phyloP scores from a whole-genome alignment of 495 filamentous ascomycete species.

The Trichoderma gamsii region DNA sequence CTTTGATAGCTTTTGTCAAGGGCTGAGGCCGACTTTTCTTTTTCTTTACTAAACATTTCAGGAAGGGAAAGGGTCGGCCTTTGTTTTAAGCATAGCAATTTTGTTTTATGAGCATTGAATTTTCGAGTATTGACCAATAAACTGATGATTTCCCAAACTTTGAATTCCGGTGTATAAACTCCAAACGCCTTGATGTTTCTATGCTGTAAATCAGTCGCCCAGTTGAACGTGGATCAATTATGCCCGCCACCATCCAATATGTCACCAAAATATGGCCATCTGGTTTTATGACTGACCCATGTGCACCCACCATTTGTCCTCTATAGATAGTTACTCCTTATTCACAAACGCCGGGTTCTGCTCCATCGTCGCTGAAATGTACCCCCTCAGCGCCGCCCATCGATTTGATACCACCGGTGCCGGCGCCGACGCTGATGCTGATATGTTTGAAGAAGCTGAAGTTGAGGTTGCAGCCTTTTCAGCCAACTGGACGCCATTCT shows the following conservation, averaged over 20 bases:
- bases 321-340: conserved; percentile 20
- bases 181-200: neutral
- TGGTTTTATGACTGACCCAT: neutral
- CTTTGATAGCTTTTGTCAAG: neutral
- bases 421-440: conserved; percentile 7
- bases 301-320: neutral
- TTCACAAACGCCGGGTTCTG: conserved; percentile 57
- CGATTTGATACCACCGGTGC: conserved; percentile 45
- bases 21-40: neutral
- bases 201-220: too few species aligned
- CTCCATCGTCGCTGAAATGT: conserved; percentile 69
- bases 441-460: neutral
- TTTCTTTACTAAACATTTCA: neutral
- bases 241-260: too few species aligned
- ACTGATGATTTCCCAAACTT: neutral
- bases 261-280: too few species aligned
- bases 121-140: conserved; percentile 8
- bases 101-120: neutral
- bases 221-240: too few species aligned
- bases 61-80: neutral
- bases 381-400: conserved; percentile 63
- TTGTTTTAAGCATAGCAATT: neutral
- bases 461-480: neutral
- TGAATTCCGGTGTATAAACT: neutral
- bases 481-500: neutral